phyloP scores from a whole-genome alignment of 495 filamentous ascomycete genomes.

The Aspergillus avenaceus region DNA sequence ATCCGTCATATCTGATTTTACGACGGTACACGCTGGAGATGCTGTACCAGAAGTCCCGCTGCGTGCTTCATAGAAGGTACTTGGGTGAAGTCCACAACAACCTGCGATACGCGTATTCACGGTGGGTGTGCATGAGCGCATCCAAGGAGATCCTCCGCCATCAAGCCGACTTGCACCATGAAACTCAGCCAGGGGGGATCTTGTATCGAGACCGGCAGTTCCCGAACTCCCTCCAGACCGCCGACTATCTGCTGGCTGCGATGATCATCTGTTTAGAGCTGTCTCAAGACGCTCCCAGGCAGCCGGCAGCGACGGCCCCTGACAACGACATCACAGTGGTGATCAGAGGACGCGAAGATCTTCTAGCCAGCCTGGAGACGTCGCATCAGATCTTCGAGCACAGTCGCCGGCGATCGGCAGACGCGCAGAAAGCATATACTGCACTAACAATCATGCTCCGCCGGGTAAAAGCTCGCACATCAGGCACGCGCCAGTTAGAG shows the following conservation, averaged over 20 bases:
- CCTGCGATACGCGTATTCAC: slow-evolving; percentile 70
- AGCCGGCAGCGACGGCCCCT: background rate
- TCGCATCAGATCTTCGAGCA: slow-evolving; percentile 70
- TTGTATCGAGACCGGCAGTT: slow-evolving; percentile 70
- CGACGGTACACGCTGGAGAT: slow-evolving; percentile 78
- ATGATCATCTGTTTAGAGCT: slow-evolving; percentile 87
- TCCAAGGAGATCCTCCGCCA: slow-evolving; percentile 71
- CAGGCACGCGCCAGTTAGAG: background rate
- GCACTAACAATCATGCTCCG: slow-evolving; percentile 72
- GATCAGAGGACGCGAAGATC: slow-evolving; percentile 57
- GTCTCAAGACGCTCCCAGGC: slow-evolving; percentile 17
- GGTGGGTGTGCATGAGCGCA: slow-evolving; percentile 76
- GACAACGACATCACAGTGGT: slow-evolving; percentile 9
- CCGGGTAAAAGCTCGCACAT: slow-evolving; percentile 48
- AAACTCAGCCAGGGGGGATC: slow-evolving; percentile 68
- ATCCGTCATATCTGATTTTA: slow-evolving; percentile 75
- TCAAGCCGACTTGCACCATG: slow-evolving; percentile 70
- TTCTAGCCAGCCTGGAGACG: slow-evolving; percentile 64
- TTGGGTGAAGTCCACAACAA: slow-evolving; percentile 65
- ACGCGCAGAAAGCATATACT: slow-evolving; percentile 73
- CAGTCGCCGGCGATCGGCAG: slow-evolving; percentile 61
- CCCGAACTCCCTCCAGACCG: slow-evolving; percentile 71
- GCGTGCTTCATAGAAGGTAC: slow-evolving; percentile 82
- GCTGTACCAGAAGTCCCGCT: slow-evolving; percentile 75
- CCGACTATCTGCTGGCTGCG: slow-evolving; percentile 80